Conservation (phyloP, 2,329 filamentous ascomycete genomes). For the Verticillium tricorpus region DNA sequence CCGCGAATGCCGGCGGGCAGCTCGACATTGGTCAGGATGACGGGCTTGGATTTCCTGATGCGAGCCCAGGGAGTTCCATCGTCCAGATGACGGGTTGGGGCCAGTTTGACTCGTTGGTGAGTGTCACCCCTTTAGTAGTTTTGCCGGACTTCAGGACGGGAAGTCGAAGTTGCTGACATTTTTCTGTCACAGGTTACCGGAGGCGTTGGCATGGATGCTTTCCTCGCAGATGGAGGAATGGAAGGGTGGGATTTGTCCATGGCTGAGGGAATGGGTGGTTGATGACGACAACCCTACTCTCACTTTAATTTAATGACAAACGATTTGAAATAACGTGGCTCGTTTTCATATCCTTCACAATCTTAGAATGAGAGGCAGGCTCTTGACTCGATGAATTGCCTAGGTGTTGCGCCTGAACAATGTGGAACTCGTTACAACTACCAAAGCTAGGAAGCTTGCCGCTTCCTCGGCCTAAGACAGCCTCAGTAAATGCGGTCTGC, state of each 20-base stretch:
- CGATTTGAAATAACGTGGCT: too few relatives aligned
- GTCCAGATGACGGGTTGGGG: conserved; percentile 18
- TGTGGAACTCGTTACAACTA: too few relatives aligned
- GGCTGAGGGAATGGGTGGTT: background rate
- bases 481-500: too few relatives aligned
- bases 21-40: background rate
- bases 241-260: background rate
- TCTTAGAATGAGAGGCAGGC: background rate
- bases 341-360: too few relatives aligned
- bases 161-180: background rate
- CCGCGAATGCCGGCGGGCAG: background rate
- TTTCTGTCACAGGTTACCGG: background rate
- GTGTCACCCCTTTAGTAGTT: background rate
- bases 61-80: conserved; percentile 10
- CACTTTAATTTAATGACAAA: too few relatives aligned
- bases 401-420: too few relatives aligned
- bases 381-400: too few relatives aligned
- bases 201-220: conserved; percentile 1
- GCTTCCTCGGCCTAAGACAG: too few relatives aligned
- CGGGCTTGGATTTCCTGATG: background rate
- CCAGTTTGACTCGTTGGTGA: conserved; percentile 19
- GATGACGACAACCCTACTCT: too few relatives aligned
- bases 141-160: background rate
- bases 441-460: too few relatives aligned
- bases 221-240: background rate